These are phyloP conservation scores for Globisporangium viniferum DNA, from an alignment of 352 stramenopile species.

Conservation along the genomic window DNA sequence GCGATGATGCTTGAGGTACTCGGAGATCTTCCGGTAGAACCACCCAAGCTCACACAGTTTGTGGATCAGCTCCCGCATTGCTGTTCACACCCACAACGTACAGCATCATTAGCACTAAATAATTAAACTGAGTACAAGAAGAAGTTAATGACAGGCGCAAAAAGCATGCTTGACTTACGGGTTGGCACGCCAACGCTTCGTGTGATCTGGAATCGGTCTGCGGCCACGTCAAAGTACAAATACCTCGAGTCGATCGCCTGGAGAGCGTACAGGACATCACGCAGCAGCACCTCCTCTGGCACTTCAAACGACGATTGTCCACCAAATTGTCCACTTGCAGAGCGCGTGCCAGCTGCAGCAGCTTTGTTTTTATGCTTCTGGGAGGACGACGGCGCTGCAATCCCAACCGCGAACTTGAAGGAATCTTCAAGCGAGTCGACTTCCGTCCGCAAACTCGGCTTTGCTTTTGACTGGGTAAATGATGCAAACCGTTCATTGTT, in stretches of 20 bases:
- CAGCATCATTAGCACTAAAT: not conserved
- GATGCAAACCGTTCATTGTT: not conserved
- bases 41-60: slow-evolving; percentile 87
- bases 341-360: not conserved
- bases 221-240: slow-evolving; percentile 75
- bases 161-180: slow-evolving; percentile 38
- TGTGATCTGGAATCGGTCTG: slow-evolving; percentile 81
- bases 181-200: slow-evolving; percentile 69
- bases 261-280: slow-evolving; percentile 90
- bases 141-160: not conserved
- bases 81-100: slow-evolving; percentile 23
- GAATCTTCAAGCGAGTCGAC: slow-evolving; percentile 72
- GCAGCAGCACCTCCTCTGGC: slow-evolving; percentile 86
- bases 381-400: slow-evolving; percentile 26
- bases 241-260: slow-evolving; percentile 92
- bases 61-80: slow-evolving; percentile 80
- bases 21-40: slow-evolving; percentile 85
- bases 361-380: slow-evolving; percentile 29
- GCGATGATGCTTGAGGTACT: slow-evolving; percentile 74
- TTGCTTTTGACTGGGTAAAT: not conserved
- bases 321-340: slow-evolving; percentile 12
- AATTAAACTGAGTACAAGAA: not conserved
- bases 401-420: slow-evolving; percentile 74
- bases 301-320: slow-evolving; percentile 55
- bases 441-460: slow-evolving; percentile 26